Evolutionary conservation across 1,139 yeast genomes (phyloP), one percentile per base, ranked within the genome.

Genomic region (Yamadazyma dendronema): DNA sequence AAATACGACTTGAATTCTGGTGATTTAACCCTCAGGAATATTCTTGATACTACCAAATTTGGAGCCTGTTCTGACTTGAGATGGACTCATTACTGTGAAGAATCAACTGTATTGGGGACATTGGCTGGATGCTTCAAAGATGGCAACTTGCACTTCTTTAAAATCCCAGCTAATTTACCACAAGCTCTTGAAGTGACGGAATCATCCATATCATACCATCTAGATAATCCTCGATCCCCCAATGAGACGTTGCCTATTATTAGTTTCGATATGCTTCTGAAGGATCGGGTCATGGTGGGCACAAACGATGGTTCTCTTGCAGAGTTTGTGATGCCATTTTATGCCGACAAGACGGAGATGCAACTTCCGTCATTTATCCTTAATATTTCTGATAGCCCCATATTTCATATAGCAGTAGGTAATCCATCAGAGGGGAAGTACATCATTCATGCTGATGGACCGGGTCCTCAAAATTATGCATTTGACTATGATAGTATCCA

Each of bases 271-370:
- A 81, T 81, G 65, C 45, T 79, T 9, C 73, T 78, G 4, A 52
- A 67, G 4, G 63, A 69, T 2, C 64, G 61, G 7, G 50, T 88
- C 2, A 53, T 83, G 1, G 78, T 80, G 23, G 96, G 95, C 0
- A 72, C 81, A 6, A 60, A 70, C 1, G 76, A 78, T 39, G 97
- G 97, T 0, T 67, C 66, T 26, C 59, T 88, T 6, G 82, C 81
- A 0, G 94, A 85, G 51, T 82, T 75, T 49, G 66, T 74, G 21
- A 52, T 55, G 16, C 42, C 49, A 28, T 23, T 38, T 19, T 33
- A 16, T 15, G n/a, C 19, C 4, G 28, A 14, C 12, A 10, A 31
- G 11, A 26, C 24, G 8, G 30, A 8, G 8, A 11, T 30, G 1
- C 38, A 51, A 1, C 56, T 59, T 3, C 89, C 89, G 0, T 74